A percentile compares a stretch with the other conserved stretches of the same genome.
These are phyloP conservation scores for Camelina laxa DNA, from an alignment of 345 rosid species.

Conservation along the genomic window DNA sequence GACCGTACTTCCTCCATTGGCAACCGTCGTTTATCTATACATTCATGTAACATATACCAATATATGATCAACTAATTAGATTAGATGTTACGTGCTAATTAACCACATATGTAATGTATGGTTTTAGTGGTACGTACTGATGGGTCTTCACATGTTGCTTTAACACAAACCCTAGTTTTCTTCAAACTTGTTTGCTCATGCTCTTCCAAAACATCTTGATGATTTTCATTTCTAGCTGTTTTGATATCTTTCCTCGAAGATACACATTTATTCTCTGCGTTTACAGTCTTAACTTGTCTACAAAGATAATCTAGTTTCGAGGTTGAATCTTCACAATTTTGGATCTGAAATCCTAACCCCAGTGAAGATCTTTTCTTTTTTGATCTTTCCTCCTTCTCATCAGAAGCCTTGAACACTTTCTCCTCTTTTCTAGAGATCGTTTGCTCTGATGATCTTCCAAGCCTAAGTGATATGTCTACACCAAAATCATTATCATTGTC, in stretches of 20 bases:
- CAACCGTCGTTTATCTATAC: constrained; percentile 85
- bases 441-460: constrained; percentile 46
- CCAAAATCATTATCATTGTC: constrained; percentile 9
- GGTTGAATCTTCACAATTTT: constrained; percentile 28
- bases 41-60: neutral
- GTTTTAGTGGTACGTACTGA: constrained; percentile 51
- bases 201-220: constrained; percentile 47
- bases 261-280: constrained; percentile 42
- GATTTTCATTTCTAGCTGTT: constrained; percentile 49
- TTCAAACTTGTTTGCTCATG: constrained; percentile 53
- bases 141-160: constrained; percentile 80
- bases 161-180: constrained; percentile 84
- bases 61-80: neutral
- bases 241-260: constrained; percentile 53
- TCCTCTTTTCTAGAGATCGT: constrained; percentile 6
- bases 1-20: constrained; percentile 98
- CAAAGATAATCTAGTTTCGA: constrained; percentile 25
- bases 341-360: constrained; percentile 50
- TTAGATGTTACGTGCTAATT: neutral
- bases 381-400: constrained; percentile 4
- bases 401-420: constrained; percentile 4
- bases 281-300: constrained; percentile 38
- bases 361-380: constrained; percentile 36
- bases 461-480: constrained; percentile 53
- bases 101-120: neutral